Conservation (phyloP, 2,329 filamentous ascomycete species). For the Ilyonectria destructans region DNA sequence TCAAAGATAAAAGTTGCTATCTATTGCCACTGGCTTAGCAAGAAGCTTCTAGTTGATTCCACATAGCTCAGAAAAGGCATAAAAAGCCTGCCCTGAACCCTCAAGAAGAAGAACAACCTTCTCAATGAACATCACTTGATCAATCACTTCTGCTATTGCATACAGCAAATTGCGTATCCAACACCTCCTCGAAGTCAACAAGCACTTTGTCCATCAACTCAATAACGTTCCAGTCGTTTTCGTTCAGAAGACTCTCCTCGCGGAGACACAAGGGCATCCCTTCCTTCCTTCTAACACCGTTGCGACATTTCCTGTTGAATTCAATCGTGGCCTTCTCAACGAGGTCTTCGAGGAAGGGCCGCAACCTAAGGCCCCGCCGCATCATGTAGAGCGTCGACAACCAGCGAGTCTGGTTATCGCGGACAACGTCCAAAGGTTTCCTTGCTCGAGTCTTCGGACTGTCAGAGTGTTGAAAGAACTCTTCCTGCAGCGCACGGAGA, state of each 20-base stretch:
- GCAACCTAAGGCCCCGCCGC: not conserved
- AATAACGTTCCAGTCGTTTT: slow-evolving; percentile 4
- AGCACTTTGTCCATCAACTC: slow-evolving; percentile 7
- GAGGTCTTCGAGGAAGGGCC: not conserved
- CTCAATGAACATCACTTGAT: too few relatives aligned
- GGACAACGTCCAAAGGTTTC: not conserved
- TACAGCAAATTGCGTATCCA: too few relatives aligned
- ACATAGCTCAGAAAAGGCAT: too few relatives aligned
- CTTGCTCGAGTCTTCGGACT: not conserved
- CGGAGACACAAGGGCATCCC: slow-evolving; percentile 7
- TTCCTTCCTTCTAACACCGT: slow-evolving; percentile 5
- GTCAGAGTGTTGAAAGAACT: slow-evolving; percentile 4
- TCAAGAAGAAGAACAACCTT: too few relatives aligned
- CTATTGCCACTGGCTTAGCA: too few relatives aligned
- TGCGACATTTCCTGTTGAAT: slow-evolving; percentile 2
- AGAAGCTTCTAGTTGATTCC: too few relatives aligned
- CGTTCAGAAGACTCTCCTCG: slow-evolving; percentile 7
- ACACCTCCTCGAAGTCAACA: slow-evolving; percentile 2
- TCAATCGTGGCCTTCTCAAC: slow-evolving; percentile 8
- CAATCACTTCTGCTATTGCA: too few relatives aligned
- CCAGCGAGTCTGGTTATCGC: slow-evolving; percentile 7
- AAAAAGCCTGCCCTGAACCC: too few relatives aligned
- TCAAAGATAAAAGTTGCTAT: too few relatives aligned
- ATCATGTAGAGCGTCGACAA: slow-evolving; percentile 4
- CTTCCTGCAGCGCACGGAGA: slow-evolving; percentile 1